Evolutionary conservation across 768 basidiomycete genomes (phyloP).

Genomic region (Dioszegia hungarica): DNA sequence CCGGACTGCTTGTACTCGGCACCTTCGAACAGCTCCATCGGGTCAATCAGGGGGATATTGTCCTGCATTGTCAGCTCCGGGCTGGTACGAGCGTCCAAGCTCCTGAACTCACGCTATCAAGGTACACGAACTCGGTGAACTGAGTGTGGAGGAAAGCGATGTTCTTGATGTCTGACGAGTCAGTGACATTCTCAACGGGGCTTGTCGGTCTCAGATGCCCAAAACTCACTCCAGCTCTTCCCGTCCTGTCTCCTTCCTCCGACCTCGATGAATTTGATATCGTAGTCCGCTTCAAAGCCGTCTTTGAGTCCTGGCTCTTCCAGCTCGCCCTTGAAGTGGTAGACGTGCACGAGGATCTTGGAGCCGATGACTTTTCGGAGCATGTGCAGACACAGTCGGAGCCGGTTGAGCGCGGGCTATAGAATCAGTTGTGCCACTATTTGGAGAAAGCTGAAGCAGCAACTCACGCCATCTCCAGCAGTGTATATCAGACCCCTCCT

Average conservation of each 20-base stretch:
- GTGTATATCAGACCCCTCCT: constrained; percentile 41
- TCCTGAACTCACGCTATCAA: constrained; percentile 37
- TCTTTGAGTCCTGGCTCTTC: constrained; percentile 20
- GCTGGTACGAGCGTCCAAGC: background rate
- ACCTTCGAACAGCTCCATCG: constrained; percentile 48
- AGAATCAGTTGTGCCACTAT: constrained; percentile 1
- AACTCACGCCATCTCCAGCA: constrained; percentile 40
- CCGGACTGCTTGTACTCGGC: constrained; percentile 45
- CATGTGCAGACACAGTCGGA: constrained; percentile 48
- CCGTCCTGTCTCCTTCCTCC: constrained; percentile 19
- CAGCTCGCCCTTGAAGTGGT: constrained; percentile 51
- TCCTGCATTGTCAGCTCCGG: constrained; percentile 35
- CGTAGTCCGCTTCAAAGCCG: constrained; percentile 39
- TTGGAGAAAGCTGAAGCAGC: background rate
- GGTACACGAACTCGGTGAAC: constrained; percentile 45
- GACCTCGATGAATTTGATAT: constrained; percentile 41
- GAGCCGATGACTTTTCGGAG: constrained; percentile 47
- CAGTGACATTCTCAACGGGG: background rate
- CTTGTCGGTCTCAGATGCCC: background rate
- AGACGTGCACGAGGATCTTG: constrained; percentile 51
- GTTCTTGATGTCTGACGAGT: constrained; percentile 40
- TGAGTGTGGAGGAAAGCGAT: constrained; percentile 39
- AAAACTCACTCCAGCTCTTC: constrained; percentile 38
- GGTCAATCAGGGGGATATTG: constrained; percentile 50
- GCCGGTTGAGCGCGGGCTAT: constrained; percentile 38